phyloP scores from a whole-genome alignment of 495 filamentous ascomycete species.

The Hyaloscypha finlandica region DNA sequence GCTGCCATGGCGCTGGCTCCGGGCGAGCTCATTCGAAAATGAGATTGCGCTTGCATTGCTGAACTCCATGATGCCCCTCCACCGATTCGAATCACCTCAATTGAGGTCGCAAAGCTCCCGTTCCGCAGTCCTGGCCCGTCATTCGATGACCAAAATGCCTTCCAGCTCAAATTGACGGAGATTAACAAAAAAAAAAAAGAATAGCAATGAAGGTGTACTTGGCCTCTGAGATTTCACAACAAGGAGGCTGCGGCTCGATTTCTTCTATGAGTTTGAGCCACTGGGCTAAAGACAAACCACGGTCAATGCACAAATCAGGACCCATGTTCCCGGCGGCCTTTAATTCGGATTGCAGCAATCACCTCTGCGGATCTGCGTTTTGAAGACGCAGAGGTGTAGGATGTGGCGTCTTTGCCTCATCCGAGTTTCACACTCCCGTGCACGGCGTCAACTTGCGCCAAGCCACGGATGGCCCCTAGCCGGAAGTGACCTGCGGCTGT shows the following conservation, averaged over 20 bases:
- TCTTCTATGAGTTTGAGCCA: constrained; percentile 1
- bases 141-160: constrained; percentile 5
- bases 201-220: background rate
- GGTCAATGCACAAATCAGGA: background rate
- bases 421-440: background rate
- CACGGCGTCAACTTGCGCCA: background rate
- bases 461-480: background rate
- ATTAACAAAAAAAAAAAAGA: background rate
- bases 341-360: constrained; percentile 1
- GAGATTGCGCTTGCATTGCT: background rate
- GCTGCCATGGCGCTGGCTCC: constrained; percentile 9
- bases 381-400: background rate
- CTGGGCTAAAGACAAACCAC: constrained; percentile 1
- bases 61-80: constrained; percentile 1
- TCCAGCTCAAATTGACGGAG: background rate
- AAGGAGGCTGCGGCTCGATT: background rate
- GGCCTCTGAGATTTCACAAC: background rate
- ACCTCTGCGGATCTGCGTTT: constrained; percentile 1
- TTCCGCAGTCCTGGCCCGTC: constrained; percentile 9
- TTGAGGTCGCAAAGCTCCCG: constrained; percentile 17
- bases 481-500: background rate
- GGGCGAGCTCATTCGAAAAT: background rate
- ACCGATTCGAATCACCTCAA: constrained; percentile 5
- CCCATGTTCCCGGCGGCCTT: background rate
- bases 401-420: constrained; percentile 6